phyloP scores from a whole-genome alignment of 352 stramenopile species.

The Aphanomyces astaci region DNA sequence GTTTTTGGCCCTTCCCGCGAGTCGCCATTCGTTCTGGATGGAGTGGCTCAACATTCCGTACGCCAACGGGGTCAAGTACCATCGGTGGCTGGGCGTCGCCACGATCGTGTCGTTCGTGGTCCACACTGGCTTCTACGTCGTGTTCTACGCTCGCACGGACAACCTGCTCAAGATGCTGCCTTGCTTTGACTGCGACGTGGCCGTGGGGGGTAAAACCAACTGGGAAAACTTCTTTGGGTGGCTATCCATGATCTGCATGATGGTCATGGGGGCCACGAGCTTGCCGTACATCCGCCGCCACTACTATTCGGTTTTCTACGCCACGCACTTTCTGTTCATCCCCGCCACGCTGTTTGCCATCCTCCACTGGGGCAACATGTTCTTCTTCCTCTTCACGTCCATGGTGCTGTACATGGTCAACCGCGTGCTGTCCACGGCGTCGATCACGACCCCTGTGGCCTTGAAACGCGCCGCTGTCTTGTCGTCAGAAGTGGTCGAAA shows the following conservation, averaged over 20 bases:
- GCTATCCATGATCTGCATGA: slow-evolving; percentile 54
- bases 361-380: slow-evolving; percentile 55
- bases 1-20: slow-evolving; percentile 52
- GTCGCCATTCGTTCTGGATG: slow-evolving; percentile 78
- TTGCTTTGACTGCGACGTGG: slow-evolving; percentile 63
- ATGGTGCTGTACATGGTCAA: slow-evolving; percentile 32
- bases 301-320: slow-evolving; percentile 86
- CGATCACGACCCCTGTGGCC: background rate
- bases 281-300: slow-evolving; percentile 56
- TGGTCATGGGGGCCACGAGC: slow-evolving; percentile 71
- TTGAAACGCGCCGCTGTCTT: background rate
- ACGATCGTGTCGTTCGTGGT: slow-evolving; percentile 56
- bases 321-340: slow-evolving; percentile 82
- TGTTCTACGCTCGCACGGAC: slow-evolving; percentile 47
- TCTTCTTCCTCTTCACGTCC: slow-evolving; percentile 35
- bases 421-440: slow-evolving; percentile 25
- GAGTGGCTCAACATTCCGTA: slow-evolving; percentile 76
- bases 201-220: slow-evolving; percentile 45
- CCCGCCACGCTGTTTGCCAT: slow-evolving; percentile 55
- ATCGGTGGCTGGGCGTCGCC: slow-evolving; percentile 74
- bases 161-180: slow-evolving; percentile 50
- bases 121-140: slow-evolving; percentile 68
- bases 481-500: background rate
- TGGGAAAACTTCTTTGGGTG: slow-evolving; percentile 73
- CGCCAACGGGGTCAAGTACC: slow-evolving; percentile 80